phyloP scores from a whole-genome alignment of 2,329 filamentous ascomycete species.

The Exophiala spinifera region DNA sequence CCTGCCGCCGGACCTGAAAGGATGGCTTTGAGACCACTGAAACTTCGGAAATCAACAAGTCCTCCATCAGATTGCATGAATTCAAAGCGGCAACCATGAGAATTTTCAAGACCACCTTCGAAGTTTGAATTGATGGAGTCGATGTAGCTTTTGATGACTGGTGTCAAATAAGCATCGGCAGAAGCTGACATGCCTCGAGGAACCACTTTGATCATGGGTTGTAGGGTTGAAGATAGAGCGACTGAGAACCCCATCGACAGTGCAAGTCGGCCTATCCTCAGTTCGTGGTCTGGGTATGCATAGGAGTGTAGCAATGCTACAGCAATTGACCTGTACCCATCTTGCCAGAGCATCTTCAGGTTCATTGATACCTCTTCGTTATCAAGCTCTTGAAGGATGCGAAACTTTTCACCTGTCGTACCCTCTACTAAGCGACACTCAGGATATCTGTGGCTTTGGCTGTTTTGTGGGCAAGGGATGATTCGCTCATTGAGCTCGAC shows the following conservation, averaged over 20 bases:
- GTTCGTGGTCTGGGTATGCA: slow-evolving; percentile 82
- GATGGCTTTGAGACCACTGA: slow-evolving; percentile 81
- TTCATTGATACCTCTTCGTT: slow-evolving; percentile 56
- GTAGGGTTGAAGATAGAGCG: slow-evolving; percentile 73
- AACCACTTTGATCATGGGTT: slow-evolving; percentile 82
- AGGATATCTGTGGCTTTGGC: slow-evolving; percentile 1
- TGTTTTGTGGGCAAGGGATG: slow-evolving; percentile 3
- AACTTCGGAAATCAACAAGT: slow-evolving; percentile 45
- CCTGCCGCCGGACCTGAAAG: slow-evolving; percentile 88
- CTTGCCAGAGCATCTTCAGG: slow-evolving; percentile 51
- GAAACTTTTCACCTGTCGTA: slow-evolving; percentile 42
- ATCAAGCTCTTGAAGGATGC: slow-evolving; percentile 57
- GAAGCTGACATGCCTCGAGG: slow-evolving; percentile 74
- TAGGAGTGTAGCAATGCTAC: slow-evolving; percentile 67
- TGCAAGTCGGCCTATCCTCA: slow-evolving; percentile 70
- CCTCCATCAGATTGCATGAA: slow-evolving; percentile 90
- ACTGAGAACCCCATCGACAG: slow-evolving; percentile 76
- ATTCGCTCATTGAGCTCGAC: slow-evolving; percentile 28
- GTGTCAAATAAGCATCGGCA: slow-evolving; percentile 75
- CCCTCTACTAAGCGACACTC: slow-evolving; percentile 38
- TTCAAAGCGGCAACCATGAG: slow-evolving; percentile 75
- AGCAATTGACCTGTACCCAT: slow-evolving; percentile 7
- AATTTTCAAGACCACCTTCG: slow-evolving; percentile 66
- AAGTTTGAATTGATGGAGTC: slow-evolving; percentile 33
- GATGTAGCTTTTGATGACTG: slow-evolving; percentile 74